Conservation (phyloP, 2,329 filamentous ascomycete species). For the Magnaporthiopsis incrustans region DNA sequence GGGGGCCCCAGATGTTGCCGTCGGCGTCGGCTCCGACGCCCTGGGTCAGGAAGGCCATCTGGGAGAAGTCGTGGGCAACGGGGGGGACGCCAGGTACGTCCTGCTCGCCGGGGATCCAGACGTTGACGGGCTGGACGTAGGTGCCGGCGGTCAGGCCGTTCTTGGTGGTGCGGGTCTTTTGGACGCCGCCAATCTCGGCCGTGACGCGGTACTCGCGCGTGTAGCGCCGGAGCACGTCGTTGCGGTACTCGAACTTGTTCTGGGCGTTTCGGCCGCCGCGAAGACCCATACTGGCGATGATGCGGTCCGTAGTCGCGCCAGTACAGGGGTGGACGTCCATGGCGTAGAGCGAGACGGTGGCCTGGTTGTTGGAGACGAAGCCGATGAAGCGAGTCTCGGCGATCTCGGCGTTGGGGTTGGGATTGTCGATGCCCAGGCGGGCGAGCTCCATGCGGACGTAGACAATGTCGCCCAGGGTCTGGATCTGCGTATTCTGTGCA, state of each 20-base stretch:
- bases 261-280: constrained; percentile 24
- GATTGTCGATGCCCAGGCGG: constrained; percentile 26
- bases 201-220: constrained; percentile 27
- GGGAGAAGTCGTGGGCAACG: constrained; percentile 25
- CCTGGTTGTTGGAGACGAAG: constrained; percentile 25
- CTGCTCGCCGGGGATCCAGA: constrained; percentile 29
- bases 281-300: constrained; percentile 23
- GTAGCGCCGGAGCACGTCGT: constrained; percentile 23
- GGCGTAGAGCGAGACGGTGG: constrained; percentile 24
- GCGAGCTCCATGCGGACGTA: constrained; percentile 28
- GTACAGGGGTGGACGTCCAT: constrained; percentile 30
- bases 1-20: constrained; percentile 27
- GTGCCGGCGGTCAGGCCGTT: constrained; percentile 26
- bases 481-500: constrained; percentile 28
- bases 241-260: constrained; percentile 28
- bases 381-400: constrained; percentile 28
- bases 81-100: constrained; percentile 26
- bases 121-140: constrained; percentile 27
- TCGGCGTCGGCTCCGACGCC: constrained; percentile 26
- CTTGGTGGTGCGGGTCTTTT: constrained; percentile 21
- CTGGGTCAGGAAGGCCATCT: constrained; percentile 25
- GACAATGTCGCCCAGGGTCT: constrained; percentile 22
- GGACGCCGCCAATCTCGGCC: constrained; percentile 24
- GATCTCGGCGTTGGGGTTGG: constrained; percentile 26
- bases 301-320: constrained; percentile 24